Evolutionary conservation across 2,329 filamentous ascomycete genomes (phyloP), one percentile per base, ranked within the genome.

Genomic region (Penicillium sp.): DNA sequence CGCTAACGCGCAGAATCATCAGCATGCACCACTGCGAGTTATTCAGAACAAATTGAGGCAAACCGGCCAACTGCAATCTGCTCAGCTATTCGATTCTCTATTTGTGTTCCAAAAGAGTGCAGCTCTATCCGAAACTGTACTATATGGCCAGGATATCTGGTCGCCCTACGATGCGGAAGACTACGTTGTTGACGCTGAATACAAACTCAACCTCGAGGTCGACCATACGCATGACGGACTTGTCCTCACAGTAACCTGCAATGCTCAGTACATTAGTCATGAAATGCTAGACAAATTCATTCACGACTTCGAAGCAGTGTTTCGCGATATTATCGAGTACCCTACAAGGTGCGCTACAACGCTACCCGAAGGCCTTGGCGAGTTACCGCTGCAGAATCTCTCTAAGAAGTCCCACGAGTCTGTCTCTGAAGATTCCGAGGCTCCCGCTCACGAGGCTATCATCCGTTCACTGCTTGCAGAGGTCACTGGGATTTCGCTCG

Each of bases 31-130:
- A 9, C 71, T 86, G 30, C 70, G 83, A 30, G 75, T 80, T 29
- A 80, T 86, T 23, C 77, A 79, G 60, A 85, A 83, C 66, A 57
- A 61, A 3, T 62, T 84, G 75, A 77, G 80, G 71, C 65, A 78
- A 72, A 47, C 71, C 66, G 52, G 68, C 67, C 46, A 67, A 69
- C 7, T 72, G 60, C 38, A 74, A 74, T 61, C 76, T 58, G 35
- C 69, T 70, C 61, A 66, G 21, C 60, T 75, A 2, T 85, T 86
- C 58, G 82, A 86, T 59, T 79, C 76, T 3, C 71, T 86, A 3
- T 85, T 86, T 61, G 82, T 85, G 3, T 86, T 84, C 64, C 82
- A 85, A 67, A 79, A 76, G 60, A 72, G 66, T 21, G 67, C 67
- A 0, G 66, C 67, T 26, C 51, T 68, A 6, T 51, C 56, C 1